Conservation (phyloP, 768 basidiomycete genomes). For the Macrolepiota fuliginosa region DNA sequence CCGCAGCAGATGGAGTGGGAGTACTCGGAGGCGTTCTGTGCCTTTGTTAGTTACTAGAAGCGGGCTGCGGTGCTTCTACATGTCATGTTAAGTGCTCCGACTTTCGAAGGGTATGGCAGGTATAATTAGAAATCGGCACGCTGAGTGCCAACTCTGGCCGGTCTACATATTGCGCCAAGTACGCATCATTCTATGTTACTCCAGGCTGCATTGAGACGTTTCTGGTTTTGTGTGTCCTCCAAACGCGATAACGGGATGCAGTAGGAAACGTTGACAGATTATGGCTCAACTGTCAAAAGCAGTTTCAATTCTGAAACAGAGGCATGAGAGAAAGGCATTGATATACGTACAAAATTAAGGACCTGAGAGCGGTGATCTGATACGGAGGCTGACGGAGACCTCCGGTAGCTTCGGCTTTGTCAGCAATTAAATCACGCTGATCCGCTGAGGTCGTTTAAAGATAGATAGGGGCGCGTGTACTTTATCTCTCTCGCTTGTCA, state of each 20-base stretch:
- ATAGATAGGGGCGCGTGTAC: neutral
- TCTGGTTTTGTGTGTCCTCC: neutral
- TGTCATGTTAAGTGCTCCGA: neutral
- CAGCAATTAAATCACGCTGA: neutral
- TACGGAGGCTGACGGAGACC: neutral
- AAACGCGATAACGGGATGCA: neutral
- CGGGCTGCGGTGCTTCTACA: no score
- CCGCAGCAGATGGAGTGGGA: no score
- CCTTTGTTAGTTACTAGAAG: no score
- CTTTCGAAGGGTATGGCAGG: neutral
- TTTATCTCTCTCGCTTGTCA: neutral
- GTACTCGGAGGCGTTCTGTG: no score
- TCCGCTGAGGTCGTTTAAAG: neutral
- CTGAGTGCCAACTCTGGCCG: neutral
- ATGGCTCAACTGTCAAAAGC: neutral
- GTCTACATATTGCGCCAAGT: neutral
- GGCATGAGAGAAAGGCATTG: neutral
- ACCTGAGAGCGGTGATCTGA: neutral
- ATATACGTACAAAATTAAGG: neutral
- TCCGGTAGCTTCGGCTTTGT: neutral
- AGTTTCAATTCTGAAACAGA: neutral
- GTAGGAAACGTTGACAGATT: neutral
- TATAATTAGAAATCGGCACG: neutral
- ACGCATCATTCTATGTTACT: neutral
- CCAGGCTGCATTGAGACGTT: neutral